Conservation (phyloP, 352 stramenopile species). For the Phytophthora citrophthora region DNA sequence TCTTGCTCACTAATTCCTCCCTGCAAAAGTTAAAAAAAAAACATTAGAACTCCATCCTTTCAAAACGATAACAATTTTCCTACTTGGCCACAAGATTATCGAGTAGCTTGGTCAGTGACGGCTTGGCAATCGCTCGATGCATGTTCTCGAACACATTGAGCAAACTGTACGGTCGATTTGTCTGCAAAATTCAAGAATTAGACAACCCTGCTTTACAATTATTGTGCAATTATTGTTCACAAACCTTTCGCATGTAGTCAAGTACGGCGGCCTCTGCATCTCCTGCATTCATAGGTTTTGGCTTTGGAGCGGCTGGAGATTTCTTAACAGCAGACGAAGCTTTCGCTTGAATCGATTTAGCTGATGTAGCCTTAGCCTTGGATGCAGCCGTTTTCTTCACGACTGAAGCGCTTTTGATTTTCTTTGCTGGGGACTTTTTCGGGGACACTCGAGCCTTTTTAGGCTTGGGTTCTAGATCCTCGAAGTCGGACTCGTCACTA, state of each 20-base stretch:
- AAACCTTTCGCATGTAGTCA: constrained; percentile 79
- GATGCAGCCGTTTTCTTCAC: constrained; percentile 11
- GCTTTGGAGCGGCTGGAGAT: constrained; percentile 26
- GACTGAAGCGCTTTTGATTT: constrained; percentile 1
- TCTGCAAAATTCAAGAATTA: constrained; percentile 40
- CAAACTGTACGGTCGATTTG: constrained; percentile 83
- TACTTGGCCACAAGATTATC: constrained; percentile 76
- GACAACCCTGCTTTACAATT: background rate
- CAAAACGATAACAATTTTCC: background rate
- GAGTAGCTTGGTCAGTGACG: constrained; percentile 75
- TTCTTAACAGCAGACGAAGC: constrained; percentile 14
- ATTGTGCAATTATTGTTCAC: constrained; percentile 4
- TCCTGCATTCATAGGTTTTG: constrained; percentile 45
- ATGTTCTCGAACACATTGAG: constrained; percentile 89
- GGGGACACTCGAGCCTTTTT: constrained; percentile 33
- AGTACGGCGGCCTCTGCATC: constrained; percentile 60
- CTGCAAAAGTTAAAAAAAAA: constrained; percentile 25
- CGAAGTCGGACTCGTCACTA: constrained; percentile 54
- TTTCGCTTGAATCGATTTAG: constrained; percentile 5
- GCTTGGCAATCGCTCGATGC: constrained; percentile 75
- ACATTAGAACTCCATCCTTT: no score
- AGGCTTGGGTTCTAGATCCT: constrained; percentile 29
- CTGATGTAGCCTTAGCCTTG: constrained; percentile 21
- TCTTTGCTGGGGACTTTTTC: constrained; percentile 26
- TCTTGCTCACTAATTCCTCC: constrained; percentile 70